Evolutionary conservation across 257 asterid genomes (phyloP).

Genomic region (Solanum clarkiae): DNA sequence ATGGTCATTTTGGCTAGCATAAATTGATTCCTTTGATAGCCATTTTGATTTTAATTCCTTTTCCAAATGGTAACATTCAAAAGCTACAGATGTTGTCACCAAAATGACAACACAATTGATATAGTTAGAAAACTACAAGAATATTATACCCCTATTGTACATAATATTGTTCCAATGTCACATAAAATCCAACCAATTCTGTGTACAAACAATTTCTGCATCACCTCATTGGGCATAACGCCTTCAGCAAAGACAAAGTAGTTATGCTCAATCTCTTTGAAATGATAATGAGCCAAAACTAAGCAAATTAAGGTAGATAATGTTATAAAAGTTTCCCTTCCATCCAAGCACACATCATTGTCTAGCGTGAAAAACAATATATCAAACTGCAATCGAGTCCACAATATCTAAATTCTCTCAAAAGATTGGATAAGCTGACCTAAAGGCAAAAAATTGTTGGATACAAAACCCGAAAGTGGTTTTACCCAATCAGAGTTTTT

Average conservation of each 20-base stretch:
- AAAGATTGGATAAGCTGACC: slow-evolving; percentile 23
- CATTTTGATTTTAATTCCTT: not conserved
- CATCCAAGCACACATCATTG: not conserved
- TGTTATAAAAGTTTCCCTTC: not conserved
- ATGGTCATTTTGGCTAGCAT: not conserved
- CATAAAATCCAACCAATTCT: not conserved
- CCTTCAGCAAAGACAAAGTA: not conserved
- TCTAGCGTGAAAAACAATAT: not conserved
- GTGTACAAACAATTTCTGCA: not conserved
- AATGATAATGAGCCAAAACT: not conserved
- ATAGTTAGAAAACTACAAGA: not conserved
- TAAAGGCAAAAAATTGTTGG: slow-evolving; percentile 67
- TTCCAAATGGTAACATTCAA: not conserved
- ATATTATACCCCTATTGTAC: not conserved
- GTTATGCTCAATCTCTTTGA: not conserved
- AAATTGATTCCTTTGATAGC: not conserved
- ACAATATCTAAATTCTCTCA: not conserved
- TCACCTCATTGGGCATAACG: not conserved
- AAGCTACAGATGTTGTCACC: not conserved
- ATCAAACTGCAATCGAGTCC: not conserved
- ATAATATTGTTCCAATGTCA: not conserved
- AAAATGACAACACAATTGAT: not conserved
- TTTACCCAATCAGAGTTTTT: slow-evolving; percentile 24
- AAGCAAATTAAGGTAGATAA: not conserved
- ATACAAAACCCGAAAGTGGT: slow-evolving; percentile 34